These are phyloP conservation scores for Phytophthora aleatoria DNA, from an alignment of 352 stramenopile genomes.

Conservation along the genomic window DNA sequence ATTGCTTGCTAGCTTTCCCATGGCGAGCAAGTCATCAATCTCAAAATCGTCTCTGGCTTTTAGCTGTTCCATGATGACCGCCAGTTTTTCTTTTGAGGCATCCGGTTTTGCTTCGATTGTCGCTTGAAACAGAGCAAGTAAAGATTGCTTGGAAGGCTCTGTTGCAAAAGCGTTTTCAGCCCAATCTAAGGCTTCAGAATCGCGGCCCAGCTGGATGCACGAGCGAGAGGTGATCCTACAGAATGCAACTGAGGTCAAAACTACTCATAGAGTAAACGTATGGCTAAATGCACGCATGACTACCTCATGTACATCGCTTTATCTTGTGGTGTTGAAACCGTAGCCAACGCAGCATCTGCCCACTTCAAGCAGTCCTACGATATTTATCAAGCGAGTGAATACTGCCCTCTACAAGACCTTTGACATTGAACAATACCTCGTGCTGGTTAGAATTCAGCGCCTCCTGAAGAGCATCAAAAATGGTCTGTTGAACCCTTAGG, in stretches of 20 bases:
- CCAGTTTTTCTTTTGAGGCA: conserved; percentile 16
- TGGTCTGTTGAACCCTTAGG: conserved; percentile 37
- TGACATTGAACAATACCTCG: conserved; percentile 34
- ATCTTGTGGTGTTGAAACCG: conserved; percentile 29
- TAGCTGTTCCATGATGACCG: conserved; percentile 41
- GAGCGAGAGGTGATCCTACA: conserved; percentile 42
- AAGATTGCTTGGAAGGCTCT: conserved; percentile 66
- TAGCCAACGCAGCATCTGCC: conserved; percentile 36
- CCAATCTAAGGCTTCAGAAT: conserved; percentile 41
- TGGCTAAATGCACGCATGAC: background rate
- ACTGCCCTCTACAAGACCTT: background rate
- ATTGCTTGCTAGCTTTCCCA: conserved; percentile 49
- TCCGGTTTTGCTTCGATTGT: conserved; percentile 28
- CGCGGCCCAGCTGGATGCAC: conserved; percentile 41
- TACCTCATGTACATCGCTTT: conserved; percentile 69
- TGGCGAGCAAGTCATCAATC: conserved; percentile 58
- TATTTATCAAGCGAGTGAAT: background rate
- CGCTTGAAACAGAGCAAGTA: conserved; percentile 61
- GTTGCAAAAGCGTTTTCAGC: conserved; percentile 49
- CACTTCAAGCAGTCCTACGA: conserved; percentile 58
- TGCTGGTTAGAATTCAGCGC: conserved; percentile 41
- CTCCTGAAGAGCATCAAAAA: conserved; percentile 57
- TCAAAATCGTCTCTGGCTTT: conserved; percentile 67
- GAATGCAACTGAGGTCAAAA: conserved; percentile 2
- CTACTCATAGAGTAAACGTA: background rate